A percentile compares a stretch with the other conserved stretches of the same genome.
Conservation (phyloP, 257 asterid species). For the Verbena officinalis region DNA sequence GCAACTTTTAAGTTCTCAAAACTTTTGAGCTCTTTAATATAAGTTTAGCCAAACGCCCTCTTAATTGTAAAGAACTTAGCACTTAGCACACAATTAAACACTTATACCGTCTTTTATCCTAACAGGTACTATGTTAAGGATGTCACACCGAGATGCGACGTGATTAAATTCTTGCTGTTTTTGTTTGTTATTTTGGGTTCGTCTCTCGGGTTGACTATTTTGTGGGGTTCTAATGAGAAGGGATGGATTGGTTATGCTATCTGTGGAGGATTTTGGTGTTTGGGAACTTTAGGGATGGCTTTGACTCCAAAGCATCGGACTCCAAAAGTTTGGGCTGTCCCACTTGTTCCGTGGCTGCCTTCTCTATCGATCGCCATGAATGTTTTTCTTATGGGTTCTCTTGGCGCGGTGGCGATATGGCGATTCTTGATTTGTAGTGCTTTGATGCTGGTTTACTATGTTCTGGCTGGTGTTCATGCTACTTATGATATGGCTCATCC, state of each 20-base stretch:
- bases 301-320: conserved; percentile 61
- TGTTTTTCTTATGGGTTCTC: conserved; percentile 81
- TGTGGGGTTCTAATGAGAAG: conserved; percentile 51
- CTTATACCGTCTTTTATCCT: too few relatives aligned
- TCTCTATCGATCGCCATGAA: conserved; percentile 74
- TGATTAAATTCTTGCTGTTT: conserved; percentile 44
- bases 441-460: conserved; percentile 75
- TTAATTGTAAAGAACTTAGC: too few relatives aligned
- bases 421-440: conserved; percentile 79
- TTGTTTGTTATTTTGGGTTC: conserved; percentile 58
- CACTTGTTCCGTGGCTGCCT: conserved; percentile 93
- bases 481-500: conserved; percentile 81
- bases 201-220: conserved; percentile 53
- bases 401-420: conserved; percentile 70
- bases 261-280: conserved; percentile 52
- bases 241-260: conserved; percentile 56
- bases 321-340: conserved; percentile 95
- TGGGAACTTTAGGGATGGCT: conserved; percentile 76
- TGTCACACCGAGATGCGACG: conserved; percentile 53
- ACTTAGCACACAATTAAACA: too few relatives aligned
- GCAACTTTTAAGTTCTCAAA: too few relatives aligned
- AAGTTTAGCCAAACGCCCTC: too few relatives aligned
- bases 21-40: too few relatives aligned
- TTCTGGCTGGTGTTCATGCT: conserved; percentile 85
- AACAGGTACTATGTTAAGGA: conserved; percentile 56